Evolutionary conservation across 2,329 filamentous ascomycete species (phyloP).

Genomic region (Aureobasidium sp.): DNA sequence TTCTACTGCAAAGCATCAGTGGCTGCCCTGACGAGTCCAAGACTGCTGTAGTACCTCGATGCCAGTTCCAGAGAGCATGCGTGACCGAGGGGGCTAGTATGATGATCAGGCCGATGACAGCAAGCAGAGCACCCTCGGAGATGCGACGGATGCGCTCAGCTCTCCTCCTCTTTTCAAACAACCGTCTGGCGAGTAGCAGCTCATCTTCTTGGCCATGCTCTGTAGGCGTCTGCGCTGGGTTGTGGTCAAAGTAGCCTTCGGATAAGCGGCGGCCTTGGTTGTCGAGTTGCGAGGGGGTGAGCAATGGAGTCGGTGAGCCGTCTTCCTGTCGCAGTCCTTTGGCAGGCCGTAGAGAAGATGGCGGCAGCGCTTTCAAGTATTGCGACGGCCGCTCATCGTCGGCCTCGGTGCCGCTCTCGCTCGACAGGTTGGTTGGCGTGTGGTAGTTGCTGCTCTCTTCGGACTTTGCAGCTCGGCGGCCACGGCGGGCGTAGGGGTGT

Average conservation of each 20-base stretch:
- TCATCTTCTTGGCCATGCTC: conserved; percentile 36
- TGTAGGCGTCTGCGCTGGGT: conserved; percentile 10
- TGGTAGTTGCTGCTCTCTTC: conserved; percentile 17
- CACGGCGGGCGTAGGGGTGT: conserved; percentile 16
- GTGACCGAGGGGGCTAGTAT: conserved; percentile 31
- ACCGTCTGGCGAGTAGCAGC: conserved; percentile 50
- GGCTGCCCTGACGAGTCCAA: conserved; percentile 13
- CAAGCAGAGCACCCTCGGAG: conserved; percentile 49
- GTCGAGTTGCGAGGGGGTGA: conserved; percentile 43
- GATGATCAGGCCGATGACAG: conserved; percentile 44
- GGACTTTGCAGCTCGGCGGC: not conserved
- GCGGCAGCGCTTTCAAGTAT: conserved; percentile 75
- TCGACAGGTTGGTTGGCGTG: conserved; percentile 49
- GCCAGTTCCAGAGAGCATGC: conserved; percentile 31
- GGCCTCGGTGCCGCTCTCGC: conserved; percentile 89
- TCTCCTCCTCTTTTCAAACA: conserved; percentile 77
- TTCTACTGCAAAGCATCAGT: conserved; percentile 28
- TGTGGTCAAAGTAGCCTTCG: conserved; percentile 31
- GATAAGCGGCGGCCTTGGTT: conserved; percentile 37
- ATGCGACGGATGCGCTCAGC: conserved; percentile 72
- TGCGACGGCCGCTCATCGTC: conserved; percentile 71
- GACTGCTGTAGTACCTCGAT: conserved; percentile 31
- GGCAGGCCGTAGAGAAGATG: conserved; percentile 62
- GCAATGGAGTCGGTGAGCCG: conserved; percentile 32
- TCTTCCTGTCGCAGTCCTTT: conserved; percentile 65